A percentile compares a stretch with the other conserved stretches of the same genome.
These are phyloP conservation scores for Malassezia restricta DNA, from an alignment of 1,284 basidiomycete species.

Conservation along the genomic window DNA sequence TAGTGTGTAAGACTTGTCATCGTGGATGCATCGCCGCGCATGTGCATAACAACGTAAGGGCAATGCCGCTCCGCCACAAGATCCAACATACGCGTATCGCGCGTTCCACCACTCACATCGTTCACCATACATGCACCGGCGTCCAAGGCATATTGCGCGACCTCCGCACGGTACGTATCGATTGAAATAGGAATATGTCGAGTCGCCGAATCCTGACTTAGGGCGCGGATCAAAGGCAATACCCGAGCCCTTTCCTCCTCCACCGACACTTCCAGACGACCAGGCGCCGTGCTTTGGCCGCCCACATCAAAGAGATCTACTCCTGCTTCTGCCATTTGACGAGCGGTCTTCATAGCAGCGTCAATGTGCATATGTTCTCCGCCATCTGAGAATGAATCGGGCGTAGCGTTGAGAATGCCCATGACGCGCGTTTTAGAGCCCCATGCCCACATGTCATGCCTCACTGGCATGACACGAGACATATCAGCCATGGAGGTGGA, in stretches of 20 bases:
- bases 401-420: constrained; percentile 88
- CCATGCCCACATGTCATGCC: constrained; percentile 23
- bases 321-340: constrained; percentile 26
- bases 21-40: constrained; percentile 58
- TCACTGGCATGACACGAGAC: constrained; percentile 3
- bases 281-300: constrained; percentile 59
- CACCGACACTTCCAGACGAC: constrained; percentile 24
- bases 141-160: constrained; percentile 63
- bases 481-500: neutral
- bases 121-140: constrained; percentile 90
- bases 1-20: constrained; percentile 51
- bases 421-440: constrained; percentile 59
- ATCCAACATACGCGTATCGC: constrained; percentile 54
- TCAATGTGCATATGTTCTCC: constrained; percentile 50
- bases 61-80: constrained; percentile 50
- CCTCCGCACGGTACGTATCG: constrained; percentile 79
- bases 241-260: constrained; percentile 60
- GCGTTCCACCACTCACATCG: constrained; percentile 70
- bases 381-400: constrained; percentile 94
- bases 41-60: constrained; percentile 83
- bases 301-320: constrained; percentile 81
- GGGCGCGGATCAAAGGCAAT: constrained; percentile 52
- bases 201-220: constrained; percentile 36
- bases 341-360: constrained; percentile 25
- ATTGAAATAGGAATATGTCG: constrained; percentile 59